Base-by-base conservation (phyloP, 2,329 filamentous ascomycete genomes). In the Acephala macrosclerotiorum region DNA sequence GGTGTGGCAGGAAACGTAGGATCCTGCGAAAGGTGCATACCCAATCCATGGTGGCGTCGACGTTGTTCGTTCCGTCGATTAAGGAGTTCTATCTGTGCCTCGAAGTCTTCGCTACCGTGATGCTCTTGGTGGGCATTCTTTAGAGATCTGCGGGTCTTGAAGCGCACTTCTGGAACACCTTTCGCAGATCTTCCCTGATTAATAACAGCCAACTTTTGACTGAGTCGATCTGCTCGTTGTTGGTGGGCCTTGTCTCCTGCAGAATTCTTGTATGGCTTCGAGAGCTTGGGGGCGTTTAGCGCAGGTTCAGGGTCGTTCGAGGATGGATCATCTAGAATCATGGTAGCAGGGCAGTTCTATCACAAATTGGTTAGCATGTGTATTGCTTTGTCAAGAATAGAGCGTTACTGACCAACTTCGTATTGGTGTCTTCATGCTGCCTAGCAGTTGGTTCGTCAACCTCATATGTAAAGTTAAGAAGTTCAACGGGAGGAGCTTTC, bases 381-480 rank as follows among this genome's bases (percentile, higher is more conserved):
- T 3, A 26, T 5, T 6, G 26, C 18, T 22, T 49, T 22, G 6
- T 18, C 45, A 3, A 12, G 11, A n/a, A 22, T 14, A 8, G 18
- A 4, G 33, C 29, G 11, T 53, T 29, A 53, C 49, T 53, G 49
- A 53, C 49, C 49, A 53, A 29, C 25, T 53, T 53, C 3, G 49
- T 25, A 25, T 18, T 53, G 25, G 1, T 53, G 25, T 38, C 47
- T 25, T 47, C 49, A 25, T 20, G 11, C 20, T 40, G 61, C 22
- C 58, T 40, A 35, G 68, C 62, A 25, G 66, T 33, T n/a, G 83
- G 82, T 53, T 88, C 86, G 57, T 87, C 86, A 40, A 91, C 81
- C 60, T 90, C 88, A 72, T 97, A 94, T 47, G 87, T 89, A 75
- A 98, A 91, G 64, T 89, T 89, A 68, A 89, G 88, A 66, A 99